Evolutionary conservation across 148 eudicot species (phyloP), one percentile per base, ranked within the genome.

Genomic region (Heliosperma pusillum): DNA sequence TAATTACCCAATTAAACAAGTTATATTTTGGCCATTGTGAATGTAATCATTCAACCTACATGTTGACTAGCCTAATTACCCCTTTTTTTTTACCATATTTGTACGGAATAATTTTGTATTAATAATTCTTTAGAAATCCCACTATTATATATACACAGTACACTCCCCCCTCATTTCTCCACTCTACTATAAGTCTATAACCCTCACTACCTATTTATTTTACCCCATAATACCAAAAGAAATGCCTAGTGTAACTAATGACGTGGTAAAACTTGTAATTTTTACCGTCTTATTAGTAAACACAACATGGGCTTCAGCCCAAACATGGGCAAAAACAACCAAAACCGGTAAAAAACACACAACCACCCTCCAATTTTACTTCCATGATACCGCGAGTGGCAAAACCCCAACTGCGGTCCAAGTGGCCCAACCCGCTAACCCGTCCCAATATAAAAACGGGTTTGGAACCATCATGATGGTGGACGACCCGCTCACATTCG

Each of bases 361-460:
- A 3, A 86, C 87, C 47, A 75, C 78, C 47, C 87, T 89, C 30
- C 83, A 82, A 65, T 88, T 89, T 85, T 87, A 86, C 79, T 86
- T 88, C 69, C 93, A 89, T 65, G 93, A 87, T 83, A 71, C 62
- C 5, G 44, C 59, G 0, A 77, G 83, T 12, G 88, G 86, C 22
- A 79, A 70, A 4, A 72, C 58, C 64, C 79, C 85, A 5, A 74
- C 75, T 2, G 86, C 81, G 0, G 61, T 83, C 53, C 58, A 2
- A 13, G 84, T 85, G 9, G 88, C 88, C 42, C 66, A 76, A 22
- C 82, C 88, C 5, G 5, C 75, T 24, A 67, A 58, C 33, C 75
- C 79, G 9, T 27, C 65, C 42, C 68, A 7, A 10, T 80, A 36
- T 10, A 24, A 27, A 20, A 79, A 83, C 5, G 72, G 40, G 2